Percentiles rank a stretch among this genome's conserved stretches.
These are phyloP conservation scores for Beauveria sp. DNA, from an alignment of 2,329 filamentous ascomycete species.

Conservation along the genomic window DNA sequence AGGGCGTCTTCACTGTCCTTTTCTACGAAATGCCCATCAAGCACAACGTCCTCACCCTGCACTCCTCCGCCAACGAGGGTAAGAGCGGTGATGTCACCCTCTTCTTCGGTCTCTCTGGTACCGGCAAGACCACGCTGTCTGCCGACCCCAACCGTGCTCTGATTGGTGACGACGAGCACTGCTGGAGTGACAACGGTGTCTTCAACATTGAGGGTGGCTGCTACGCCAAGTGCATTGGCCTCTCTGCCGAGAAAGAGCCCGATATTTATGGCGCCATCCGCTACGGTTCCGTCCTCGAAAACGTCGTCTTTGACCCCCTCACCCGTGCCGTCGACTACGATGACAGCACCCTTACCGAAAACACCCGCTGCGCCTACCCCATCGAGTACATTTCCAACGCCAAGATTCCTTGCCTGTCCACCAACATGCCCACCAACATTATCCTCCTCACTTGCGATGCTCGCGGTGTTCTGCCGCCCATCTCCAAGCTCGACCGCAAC, in stretches of 20 bases:
- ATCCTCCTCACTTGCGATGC: constrained; percentile 97
- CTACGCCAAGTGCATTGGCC: constrained; percentile 97
- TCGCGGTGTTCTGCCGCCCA: constrained; percentile 91
- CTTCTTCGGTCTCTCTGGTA: constrained; percentile 98
- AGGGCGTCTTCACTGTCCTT: constrained; percentile 96
- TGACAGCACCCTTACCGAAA: constrained; percentile 89
- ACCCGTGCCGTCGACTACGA: constrained; percentile 94
- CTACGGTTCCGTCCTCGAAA: constrained; percentile 96
- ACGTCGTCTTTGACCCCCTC: constrained; percentile 91
- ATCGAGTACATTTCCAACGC: constrained; percentile 99
- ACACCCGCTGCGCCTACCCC: constrained; percentile 96
- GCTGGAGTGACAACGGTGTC: constrained; percentile 92
- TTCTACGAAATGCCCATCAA: constrained; percentile 99
- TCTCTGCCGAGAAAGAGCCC: constrained; percentile 97
- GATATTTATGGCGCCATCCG: constrained; percentile 95
- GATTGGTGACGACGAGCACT: constrained; percentile 99
- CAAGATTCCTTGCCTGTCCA: constrained; percentile 91
- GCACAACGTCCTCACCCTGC: constrained; percentile 96
- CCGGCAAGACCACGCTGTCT: constrained; percentile 96
- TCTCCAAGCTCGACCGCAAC: constrained; percentile 88
- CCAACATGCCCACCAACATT: constrained; percentile 90
- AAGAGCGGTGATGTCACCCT: constrained; percentile 91
- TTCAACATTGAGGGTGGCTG: constrained; percentile 99
- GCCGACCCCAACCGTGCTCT: constrained; percentile 93
- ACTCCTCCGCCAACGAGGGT: constrained; percentile 98